phyloP scores from a whole-genome alignment of 305 asterid species.

The Solanum hybrid region DNA sequence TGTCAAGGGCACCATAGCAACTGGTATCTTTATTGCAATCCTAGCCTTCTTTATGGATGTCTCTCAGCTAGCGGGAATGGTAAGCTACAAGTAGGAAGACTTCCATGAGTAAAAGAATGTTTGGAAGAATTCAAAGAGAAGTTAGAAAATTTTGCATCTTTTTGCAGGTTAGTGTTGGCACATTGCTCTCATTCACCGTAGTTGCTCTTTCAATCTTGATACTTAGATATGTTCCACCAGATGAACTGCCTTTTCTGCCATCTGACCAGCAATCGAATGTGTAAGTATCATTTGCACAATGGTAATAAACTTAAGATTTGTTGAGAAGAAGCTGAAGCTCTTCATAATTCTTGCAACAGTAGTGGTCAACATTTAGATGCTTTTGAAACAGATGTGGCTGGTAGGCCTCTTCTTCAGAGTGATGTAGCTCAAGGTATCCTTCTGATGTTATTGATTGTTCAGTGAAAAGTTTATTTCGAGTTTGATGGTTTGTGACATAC shows the following conservation, averaged over 20 bases:
- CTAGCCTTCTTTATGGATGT: constrained; percentile 30
- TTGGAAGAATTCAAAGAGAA: neutral
- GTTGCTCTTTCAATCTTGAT: constrained; percentile 30
- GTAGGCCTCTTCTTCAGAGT: constrained; percentile 14
- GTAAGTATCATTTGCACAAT: constrained; percentile 3
- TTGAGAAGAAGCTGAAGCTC: neutral
- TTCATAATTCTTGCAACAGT: neutral
- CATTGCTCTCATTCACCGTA: constrained; percentile 26
- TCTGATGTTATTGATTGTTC: neutral
- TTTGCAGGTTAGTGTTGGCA: constrained; percentile 35
- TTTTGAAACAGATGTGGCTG: neutral
- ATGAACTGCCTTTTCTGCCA: constrained; percentile 3
- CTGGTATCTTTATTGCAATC: constrained; percentile 20
- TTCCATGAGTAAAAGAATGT: neutral
- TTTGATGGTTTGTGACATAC: neutral
- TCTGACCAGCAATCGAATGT: constrained; percentile 2
- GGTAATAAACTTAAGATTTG: constrained; percentile 3
- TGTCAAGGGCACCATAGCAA: constrained; percentile 23
- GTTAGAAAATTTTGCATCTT: neutral
- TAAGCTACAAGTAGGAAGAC: constrained; percentile 4
- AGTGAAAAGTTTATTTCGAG: neutral
- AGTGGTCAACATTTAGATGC: neutral
- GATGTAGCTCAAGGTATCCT: constrained; percentile 15
- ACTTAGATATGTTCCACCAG: constrained; percentile 30
- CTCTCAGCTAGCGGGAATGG: constrained; percentile 30